Percentiles rank a stretch among this genome's conserved stretches.
Conservation (phyloP, 2,329 filamentous ascomycete species). For the Paecilomyces formosus region DNA sequence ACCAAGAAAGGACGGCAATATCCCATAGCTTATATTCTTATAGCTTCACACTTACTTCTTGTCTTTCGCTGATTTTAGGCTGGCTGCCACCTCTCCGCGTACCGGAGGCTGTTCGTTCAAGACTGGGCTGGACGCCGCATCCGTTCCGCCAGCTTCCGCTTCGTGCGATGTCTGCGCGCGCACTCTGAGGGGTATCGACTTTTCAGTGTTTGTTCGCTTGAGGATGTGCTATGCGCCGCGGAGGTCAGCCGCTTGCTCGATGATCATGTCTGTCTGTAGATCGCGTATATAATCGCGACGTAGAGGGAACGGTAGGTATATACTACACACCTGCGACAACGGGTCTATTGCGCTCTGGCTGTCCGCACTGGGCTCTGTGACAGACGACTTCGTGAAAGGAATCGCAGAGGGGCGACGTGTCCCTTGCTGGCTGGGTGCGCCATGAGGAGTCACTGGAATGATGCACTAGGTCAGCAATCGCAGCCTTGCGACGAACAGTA, state of each 20-base stretch:
- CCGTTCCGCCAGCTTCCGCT: constrained; percentile 30
- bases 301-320: not conserved
- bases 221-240: constrained; percentile 48
- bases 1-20: not conserved
- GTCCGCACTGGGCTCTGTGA: constrained; percentile 17
- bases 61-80: constrained; percentile 43
- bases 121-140: constrained; percentile 15
- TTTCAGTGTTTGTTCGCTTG: constrained; percentile 59
- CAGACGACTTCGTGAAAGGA: constrained; percentile 16
- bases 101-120: constrained; percentile 20
- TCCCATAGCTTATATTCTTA: not conserved
- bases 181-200: constrained; percentile 43
- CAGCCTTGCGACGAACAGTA: not conserved
- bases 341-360: constrained; percentile 52
- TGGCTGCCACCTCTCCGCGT: constrained; percentile 23
- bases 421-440: not conserved
- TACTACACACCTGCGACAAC: constrained; percentile 53
- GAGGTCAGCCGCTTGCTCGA: constrained; percentile 1
- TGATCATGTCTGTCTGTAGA: constrained; percentile 5
- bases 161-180: constrained; percentile 34
- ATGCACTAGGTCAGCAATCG: not conserved
- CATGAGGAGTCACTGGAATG: not conserved
- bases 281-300: not conserved
- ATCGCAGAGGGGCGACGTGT: constrained; percentile 5
- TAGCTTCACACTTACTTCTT: constrained; percentile 53